A percentile compares a stretch with the other conserved stretches of the same genome.
Conservation (phyloP, 441 rosid genomes). For the Mallotus repandus region DNA sequence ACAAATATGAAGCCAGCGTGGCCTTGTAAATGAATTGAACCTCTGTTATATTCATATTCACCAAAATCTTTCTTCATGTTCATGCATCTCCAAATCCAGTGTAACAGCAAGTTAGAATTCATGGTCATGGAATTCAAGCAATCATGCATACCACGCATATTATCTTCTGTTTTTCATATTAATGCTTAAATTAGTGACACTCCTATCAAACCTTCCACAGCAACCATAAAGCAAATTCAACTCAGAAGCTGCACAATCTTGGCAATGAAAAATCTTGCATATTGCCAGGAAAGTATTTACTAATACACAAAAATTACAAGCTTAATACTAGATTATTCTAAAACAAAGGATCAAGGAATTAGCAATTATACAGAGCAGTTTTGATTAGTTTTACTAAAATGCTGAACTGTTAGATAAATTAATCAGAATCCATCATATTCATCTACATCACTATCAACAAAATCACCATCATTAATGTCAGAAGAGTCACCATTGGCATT, state of each 20-base stretch:
- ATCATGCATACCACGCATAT: not conserved
- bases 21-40: not conserved
- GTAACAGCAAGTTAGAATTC: not conserved
- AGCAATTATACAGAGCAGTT: conserved; percentile 2
- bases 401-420: not conserved
- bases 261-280: too few species aligned
- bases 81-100: not conserved
- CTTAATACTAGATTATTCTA: not conserved
- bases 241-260: not conserved
- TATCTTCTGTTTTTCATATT: not conserved
- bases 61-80: not conserved
- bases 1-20: too few species aligned
- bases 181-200: not conserved
- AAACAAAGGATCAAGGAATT: not conserved
- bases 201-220: not conserved
- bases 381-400: conserved; percentile 2
- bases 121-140: not conserved
- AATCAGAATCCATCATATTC: conserved; percentile 28
- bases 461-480: conserved; percentile 33
- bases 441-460: conserved; percentile 35
- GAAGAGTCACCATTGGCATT: conserved; percentile 29
- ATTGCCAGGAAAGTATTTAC: too few species aligned
- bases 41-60: not conserved
- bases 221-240: not conserved
- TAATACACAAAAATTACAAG: too few species aligned